Evolutionary conservation across 2,329 filamentous ascomycete species (phyloP), one percentile per base, ranked within the genome.

Genomic region (Pochonia chlamydosporia): DNA sequence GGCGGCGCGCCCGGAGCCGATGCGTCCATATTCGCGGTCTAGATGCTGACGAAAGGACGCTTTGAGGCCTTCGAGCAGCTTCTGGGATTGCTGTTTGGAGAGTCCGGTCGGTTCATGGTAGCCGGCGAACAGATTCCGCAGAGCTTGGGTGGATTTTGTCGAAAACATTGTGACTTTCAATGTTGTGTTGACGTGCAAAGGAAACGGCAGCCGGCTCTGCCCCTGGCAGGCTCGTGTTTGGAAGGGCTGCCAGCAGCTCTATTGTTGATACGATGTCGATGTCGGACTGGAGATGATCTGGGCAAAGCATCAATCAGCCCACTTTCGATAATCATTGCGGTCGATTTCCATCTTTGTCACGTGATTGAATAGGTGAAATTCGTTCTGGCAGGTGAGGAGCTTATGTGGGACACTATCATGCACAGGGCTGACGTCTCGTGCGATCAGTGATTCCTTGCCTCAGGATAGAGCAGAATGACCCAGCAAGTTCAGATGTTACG

Each of bases 1-100:
- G 9, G 49, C 49, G 28, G 40, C 53, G 31, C 52, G 52, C 8
- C 68, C 58, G 14, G 62, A 52, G 25, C 66, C 57, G 3, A 39
- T 21, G 57, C 65, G 72, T 50, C 77, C 77, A 55, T 82, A 75
- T 56, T 82, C 78, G 37, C 65, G 69, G 55, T 81, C 77, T n/a
- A 82, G 73, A 25, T 79, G 74, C 46, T 70, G 70, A 44, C 78
- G 72, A 58, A 82, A 82, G 3, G 78, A 81, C 5, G 68, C 63
- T 43, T 79, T 82, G 44, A 82, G 69, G 28, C 72, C 70, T 46
- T 79, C 69, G 52, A 81, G 75, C 8, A 82, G 71, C 54, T 74
- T 73, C 51, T 76, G 70, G 23, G 76, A 75, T 47, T 80, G 74
- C 46, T 70, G 68, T 37, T 66, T 63, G 39, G 66, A 74, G 33